Evolutionary conservation across 352 stramenopile genomes (phyloP).

Genomic region (Elongisporangium undulatum): DNA sequence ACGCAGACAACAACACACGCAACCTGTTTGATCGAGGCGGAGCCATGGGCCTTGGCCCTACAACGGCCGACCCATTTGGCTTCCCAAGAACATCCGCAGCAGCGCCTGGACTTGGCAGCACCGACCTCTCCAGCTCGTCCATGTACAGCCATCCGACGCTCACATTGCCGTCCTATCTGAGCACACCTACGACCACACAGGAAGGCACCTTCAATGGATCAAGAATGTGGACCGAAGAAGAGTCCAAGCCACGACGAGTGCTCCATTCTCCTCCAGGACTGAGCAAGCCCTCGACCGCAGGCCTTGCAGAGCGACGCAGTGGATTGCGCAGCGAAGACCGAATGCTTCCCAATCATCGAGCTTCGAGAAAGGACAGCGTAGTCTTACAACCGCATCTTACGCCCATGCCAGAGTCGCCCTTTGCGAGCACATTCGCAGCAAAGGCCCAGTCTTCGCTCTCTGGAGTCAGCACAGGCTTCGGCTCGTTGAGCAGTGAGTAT

Average conservation of each 20-base stretch:
- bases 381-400: background rate
- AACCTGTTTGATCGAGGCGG: slow-evolving; percentile 6
- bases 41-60: background rate
- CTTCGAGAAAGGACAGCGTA: background rate
- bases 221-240: background rate
- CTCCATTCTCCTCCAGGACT: slow-evolving; percentile 48
- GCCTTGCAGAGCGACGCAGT: background rate
- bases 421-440: background rate
- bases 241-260: slow-evolving; percentile 28
- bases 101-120: no score
- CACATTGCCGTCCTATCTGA: background rate
- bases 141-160: background rate
- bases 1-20: background rate
- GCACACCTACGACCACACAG: background rate
- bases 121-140: background rate
- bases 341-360: background rate
- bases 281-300: slow-evolving; percentile 9
- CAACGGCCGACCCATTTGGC: background rate
- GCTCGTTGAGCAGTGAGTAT: slow-evolving; percentile 11
- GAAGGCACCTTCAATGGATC: background rate
- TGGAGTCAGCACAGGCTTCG: background rate
- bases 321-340: background rate
- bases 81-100: background rate
- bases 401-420: background rate
- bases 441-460: background rate